Evolutionary conservation across 495 filamentous ascomycete species (phyloP).

Genomic region (Aspergillus hancockii): DNA sequence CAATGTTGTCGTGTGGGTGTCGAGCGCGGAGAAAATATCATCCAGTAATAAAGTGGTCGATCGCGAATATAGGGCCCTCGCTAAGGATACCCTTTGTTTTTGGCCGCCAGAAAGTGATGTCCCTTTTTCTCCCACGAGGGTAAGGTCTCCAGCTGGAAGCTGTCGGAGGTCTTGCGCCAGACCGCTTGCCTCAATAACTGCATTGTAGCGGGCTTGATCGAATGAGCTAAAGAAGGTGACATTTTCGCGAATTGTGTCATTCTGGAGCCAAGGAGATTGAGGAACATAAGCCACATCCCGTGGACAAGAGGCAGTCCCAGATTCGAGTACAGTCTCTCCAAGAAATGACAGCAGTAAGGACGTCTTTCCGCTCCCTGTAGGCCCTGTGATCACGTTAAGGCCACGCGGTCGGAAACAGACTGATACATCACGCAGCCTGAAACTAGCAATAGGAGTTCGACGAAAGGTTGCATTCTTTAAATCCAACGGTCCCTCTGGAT

Average conservation of each 20-base stretch:
- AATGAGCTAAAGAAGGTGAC: constrained; percentile 68
- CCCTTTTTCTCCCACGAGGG: constrained; percentile 63
- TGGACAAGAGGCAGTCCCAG: constrained; percentile 69
- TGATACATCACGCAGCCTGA: constrained; percentile 46
- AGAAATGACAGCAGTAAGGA: constrained; percentile 69
- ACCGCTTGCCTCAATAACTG: constrained; percentile 58
- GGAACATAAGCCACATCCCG: constrained; percentile 74
- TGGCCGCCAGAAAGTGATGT: constrained; percentile 69
- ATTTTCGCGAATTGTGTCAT: constrained; percentile 77
- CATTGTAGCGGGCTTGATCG: constrained; percentile 55
- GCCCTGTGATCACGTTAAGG: constrained; percentile 53
- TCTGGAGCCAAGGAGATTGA: constrained; percentile 79
- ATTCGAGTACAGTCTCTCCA: constrained; percentile 64
- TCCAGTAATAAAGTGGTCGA: constrained; percentile 60
- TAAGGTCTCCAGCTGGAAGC: constrained; percentile 60
- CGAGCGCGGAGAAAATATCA: constrained; percentile 61
- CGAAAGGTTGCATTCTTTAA: constrained; percentile 34
- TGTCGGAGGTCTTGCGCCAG: constrained; percentile 59
- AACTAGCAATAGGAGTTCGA: constrained; percentile 31
- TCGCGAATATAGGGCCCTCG: constrained; percentile 63
- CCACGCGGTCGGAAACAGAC: constrained; percentile 51
- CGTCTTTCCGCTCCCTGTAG: constrained; percentile 62
- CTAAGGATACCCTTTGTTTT: constrained; percentile 60
- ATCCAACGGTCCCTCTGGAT: constrained; percentile 43
- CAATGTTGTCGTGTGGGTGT: constrained; percentile 65